Evolutionary conservation across 805 yeast species (phyloP).

Genomic region (Zygoascus flipseniorum): DNA sequence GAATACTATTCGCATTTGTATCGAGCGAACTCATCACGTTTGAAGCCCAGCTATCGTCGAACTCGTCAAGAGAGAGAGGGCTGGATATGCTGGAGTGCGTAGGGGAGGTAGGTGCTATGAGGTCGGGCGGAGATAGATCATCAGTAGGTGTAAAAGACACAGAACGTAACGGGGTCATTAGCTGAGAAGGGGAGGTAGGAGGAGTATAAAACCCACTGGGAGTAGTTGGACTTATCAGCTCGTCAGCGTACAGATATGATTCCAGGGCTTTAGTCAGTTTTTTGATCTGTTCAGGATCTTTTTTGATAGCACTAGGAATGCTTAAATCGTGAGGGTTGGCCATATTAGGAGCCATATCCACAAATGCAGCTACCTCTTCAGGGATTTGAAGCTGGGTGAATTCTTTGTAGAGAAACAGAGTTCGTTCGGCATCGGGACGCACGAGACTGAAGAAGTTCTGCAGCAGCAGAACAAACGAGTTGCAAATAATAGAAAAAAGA

Average conservation of each 20-base stretch:
- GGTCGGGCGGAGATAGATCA: neutral
- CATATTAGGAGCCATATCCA: conserved; percentile 9
- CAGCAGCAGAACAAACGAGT: conserved; percentile 8
- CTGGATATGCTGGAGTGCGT: neutral
- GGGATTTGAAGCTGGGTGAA: conserved; percentile 14
- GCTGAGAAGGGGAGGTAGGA: neutral
- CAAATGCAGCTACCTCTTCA: conserved; percentile 10
- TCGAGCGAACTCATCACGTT: neutral
- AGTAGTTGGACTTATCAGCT: neutral
- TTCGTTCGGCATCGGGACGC: conserved; percentile 14
- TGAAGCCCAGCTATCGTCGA: neutral
- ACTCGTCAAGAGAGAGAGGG: neutral
- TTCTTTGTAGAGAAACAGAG: conserved; percentile 15
- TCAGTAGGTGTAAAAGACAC: neutral
- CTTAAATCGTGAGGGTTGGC: conserved; percentile 5
- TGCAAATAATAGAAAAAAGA: conserved; percentile 10
- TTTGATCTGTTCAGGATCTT: conserved; percentile 3
- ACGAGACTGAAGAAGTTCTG: conserved; percentile 12
- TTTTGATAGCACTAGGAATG: conserved; percentile 9
- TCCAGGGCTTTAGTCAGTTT: conserved; percentile 13
- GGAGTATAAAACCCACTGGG: neutral
- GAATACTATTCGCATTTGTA: neutral
- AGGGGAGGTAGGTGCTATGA: neutral
- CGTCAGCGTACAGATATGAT: conserved; percentile 8
- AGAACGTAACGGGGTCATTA: neutral